These are phyloP conservation scores for Scutellaria galericulata DNA, from an alignment of 257 asterid species.

Conservation along the genomic window DNA sequence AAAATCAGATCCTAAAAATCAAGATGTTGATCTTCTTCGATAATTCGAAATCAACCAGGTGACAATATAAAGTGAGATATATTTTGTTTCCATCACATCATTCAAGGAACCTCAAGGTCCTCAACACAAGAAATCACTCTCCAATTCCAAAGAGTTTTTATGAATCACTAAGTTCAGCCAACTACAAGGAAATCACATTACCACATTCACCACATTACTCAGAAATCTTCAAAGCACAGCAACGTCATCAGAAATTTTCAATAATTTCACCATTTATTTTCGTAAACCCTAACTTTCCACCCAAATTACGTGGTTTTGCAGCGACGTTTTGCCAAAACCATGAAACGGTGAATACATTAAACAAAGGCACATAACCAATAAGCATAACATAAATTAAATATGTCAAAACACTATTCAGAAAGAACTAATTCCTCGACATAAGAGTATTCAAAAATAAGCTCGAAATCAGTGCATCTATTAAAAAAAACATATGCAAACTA, in stretches of 20 bases:
- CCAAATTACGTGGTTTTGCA: not conserved
- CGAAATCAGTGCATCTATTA: not conserved
- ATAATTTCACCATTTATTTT: not conserved
- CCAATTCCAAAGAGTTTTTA: not conserved
- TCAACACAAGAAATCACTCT: not conserved
- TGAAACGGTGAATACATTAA: not conserved
- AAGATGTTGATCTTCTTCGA: not conserved
- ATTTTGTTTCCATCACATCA: too few species aligned
- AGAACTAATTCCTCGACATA: not conserved
- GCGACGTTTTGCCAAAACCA: slow-evolving; percentile 1
- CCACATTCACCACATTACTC: not conserved
- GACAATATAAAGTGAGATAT: not conserved
- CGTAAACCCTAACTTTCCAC: not conserved
- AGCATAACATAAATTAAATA: not conserved
- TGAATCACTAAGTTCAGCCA: not conserved
- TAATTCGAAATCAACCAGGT: slow-evolving; percentile 2
- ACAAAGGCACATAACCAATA: not conserved
- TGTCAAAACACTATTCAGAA: not conserved
- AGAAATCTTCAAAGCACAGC: not conserved
- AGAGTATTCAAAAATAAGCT: not conserved
- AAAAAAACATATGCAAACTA: not conserved
- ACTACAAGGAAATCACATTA: not conserved
- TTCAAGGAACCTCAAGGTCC: not conserved
- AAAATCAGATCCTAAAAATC: not conserved
- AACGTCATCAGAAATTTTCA: not conserved